Conservation (phyloP, 257 asterid species). For the Nicotiana knightiana region DNA sequence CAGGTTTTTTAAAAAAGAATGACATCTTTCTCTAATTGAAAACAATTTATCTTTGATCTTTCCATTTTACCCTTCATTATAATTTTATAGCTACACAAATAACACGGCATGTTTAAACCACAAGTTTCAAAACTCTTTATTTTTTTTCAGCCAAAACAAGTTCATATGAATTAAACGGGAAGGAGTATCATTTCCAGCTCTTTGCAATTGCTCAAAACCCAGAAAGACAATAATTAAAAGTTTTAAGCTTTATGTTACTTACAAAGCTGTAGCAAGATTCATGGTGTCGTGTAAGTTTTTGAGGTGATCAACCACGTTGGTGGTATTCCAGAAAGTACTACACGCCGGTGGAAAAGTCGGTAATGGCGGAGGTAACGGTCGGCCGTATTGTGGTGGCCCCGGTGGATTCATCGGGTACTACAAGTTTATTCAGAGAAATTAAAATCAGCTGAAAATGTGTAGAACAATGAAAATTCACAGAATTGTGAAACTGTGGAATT, state of each 20-base stretch:
- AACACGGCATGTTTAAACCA: no score
- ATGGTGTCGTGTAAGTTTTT: constrained; percentile 22
- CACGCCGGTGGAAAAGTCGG: constrained; percentile 64
- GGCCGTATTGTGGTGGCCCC: constrained; percentile 31
- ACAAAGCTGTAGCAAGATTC: constrained; percentile 28
- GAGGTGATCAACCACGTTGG: constrained; percentile 24
- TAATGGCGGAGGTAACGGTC: constrained; percentile 32
- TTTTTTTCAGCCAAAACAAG: no score
- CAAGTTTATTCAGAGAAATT: constrained; percentile 6
- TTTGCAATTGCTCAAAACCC: constrained; percentile 8
- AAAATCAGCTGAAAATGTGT: background rate
- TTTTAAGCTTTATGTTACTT: constrained; percentile 1
- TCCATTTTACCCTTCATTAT: no score
- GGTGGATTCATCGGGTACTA: constrained; percentile 39
- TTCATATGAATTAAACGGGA: background rate
- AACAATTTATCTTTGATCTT: no score
- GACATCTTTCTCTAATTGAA: no score
- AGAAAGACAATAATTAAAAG: background rate
- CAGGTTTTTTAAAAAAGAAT: no score
- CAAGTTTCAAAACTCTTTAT: no score
- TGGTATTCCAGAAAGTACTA: constrained; percentile 33
- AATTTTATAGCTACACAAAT: no score
- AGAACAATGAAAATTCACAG: background rate
- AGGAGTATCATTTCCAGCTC: constrained; percentile 22
- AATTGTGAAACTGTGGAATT: background rate